Evolutionary conservation across 441 rosid genomes (phyloP), one percentile per base, ranked within the genome.

Genomic region (Adansonia gregorii): DNA sequence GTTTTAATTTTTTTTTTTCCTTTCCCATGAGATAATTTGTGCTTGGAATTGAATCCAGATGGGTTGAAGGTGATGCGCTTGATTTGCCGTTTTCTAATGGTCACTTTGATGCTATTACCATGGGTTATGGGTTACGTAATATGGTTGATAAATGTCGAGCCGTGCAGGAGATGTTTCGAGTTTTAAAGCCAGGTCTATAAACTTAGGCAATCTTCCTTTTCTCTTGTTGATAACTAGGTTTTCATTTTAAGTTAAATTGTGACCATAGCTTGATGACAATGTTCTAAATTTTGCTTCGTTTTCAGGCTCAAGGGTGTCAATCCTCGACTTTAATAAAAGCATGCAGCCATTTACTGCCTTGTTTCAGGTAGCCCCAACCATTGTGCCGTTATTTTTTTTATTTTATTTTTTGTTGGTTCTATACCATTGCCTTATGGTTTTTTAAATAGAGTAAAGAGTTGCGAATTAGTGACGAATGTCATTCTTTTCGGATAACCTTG

Each of bases 101-200:
- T 80, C 69, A 67, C 74, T 94, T 94, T 73, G 92, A 92, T 81
- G 97, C 93, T 35, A 87, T 94, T 55, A 91, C 97, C 2, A 87
- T 95, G 89, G 97, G 98, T 75, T 95, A 91, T 82, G 99, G 98
- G 72, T 86, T 95, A 11, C 78, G 97, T 61, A 92, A 95, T 74
- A 90, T 95, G 80, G 80, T 90, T 15, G 92, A 93, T 82, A 93
- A 82, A 79, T 56, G 19, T 49, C 85, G 88, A 82, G 91, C 91
- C 74, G 83, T 91, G 91, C 78, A 48, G 43, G 98, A 92, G 86
- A 89, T 90, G 68, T 85, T 83, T 75, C 90, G 96, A 74, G 93
- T 95, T 75, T 73, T 92, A 70, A 92, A 92, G 81, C 95, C 92
- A 85, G 97, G 97, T 88, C 15, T 15, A 6, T 24, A 58, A 45